Percentiles rank a stretch among this genome's conserved stretches.
Conservation (phyloP, 371 early-diverging fungal genomes). For the Rhizopus sp. region DNA sequence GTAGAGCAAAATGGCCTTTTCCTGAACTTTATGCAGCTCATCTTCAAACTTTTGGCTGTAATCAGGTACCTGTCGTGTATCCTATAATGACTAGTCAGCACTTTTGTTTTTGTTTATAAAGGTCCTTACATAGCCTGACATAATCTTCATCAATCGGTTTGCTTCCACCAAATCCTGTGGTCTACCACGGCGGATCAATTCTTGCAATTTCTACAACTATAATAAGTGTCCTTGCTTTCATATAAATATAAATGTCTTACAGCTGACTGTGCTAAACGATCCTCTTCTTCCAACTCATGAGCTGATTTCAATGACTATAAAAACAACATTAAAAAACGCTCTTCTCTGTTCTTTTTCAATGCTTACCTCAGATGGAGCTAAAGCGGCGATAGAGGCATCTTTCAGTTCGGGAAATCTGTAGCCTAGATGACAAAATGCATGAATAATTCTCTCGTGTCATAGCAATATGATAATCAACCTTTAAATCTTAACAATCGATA, state of each 20-base stretch:
- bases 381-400: conserved; percentile 59
- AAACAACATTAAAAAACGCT: neutral
- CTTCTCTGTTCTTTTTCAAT: neutral
- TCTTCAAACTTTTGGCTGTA: conserved; percentile 84
- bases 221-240: neutral
- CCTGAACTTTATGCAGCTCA: conserved; percentile 83
- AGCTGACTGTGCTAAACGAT: conserved; percentile 86
- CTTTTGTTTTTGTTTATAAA: neutral
- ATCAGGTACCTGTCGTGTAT: conserved; percentile 76
- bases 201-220: conserved; percentile 84
- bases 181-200: conserved; percentile 93
- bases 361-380: conserved; percentile 64
- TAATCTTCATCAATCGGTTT: conserved; percentile 94
- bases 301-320: conserved; percentile 76
- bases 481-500: conserved; percentile 85
- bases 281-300: conserved; percentile 94
- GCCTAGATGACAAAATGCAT: conserved; percentile 31
- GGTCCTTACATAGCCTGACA: conserved; percentile 88
- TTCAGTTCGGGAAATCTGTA: conserved; percentile 86
- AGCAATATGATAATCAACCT: conserved; percentile 39
- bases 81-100: conserved; percentile 40
- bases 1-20: conserved; percentile 72
- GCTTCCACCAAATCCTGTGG: conserved; percentile 95
- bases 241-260: conserved; percentile 45
- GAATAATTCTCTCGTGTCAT: neutral